Evolutionary conservation across 1,284 basidiomycete species (phyloP).

Genomic region (Phylloboletellus chloephorus): DNA sequence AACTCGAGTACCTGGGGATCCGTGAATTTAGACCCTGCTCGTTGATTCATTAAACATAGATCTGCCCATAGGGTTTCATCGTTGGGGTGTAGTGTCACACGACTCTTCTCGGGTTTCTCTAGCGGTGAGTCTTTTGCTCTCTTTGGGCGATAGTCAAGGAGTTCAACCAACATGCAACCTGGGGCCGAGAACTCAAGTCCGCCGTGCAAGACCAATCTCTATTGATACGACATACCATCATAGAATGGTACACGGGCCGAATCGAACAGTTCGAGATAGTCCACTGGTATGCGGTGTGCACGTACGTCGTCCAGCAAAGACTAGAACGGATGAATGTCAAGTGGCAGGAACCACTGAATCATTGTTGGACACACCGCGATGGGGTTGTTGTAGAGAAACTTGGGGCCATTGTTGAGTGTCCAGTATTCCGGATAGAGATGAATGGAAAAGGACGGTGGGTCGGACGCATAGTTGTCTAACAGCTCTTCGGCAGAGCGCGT

Average conservation of each 20-base stretch:
- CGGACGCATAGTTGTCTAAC: slow-evolving; percentile 49
- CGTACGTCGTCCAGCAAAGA: slow-evolving; percentile 74
- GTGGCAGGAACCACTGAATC: slow-evolving; percentile 3
- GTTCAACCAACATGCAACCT: slow-evolving; percentile 79
- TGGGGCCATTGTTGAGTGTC: slow-evolving; percentile 69
- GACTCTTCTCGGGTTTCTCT: slow-evolving; percentile 55
- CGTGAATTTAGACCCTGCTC: slow-evolving; percentile 51
- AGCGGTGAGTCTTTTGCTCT: slow-evolving; percentile 47
- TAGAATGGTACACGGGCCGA: slow-evolving; percentile 66
- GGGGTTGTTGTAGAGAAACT: slow-evolving; percentile 74
- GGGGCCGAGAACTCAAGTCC: slow-evolving; percentile 6
- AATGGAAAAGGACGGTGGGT: slow-evolving; percentile 67
- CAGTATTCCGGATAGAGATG: slow-evolving; percentile 72
- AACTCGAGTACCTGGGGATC: slow-evolving; percentile 65
- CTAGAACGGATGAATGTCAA: slow-evolving; percentile 34
- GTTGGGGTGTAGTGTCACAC: slow-evolving; percentile 69
- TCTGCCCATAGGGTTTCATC: slow-evolving; percentile 72
- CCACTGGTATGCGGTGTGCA: slow-evolving; percentile 71
- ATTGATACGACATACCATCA: slow-evolving; percentile 47
- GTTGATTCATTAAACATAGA: slow-evolving; percentile 61
- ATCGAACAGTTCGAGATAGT: slow-evolving; percentile 75
- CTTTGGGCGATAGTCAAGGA: slow-evolving; percentile 64
- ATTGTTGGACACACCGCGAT: slow-evolving; percentile 50
- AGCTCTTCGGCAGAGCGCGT: slow-evolving; percentile 56
- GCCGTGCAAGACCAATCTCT: background rate